A percentile compares a stretch with the other conserved stretches of the same genome.
These are phyloP conservation scores for Xylaria sp. DNA, from an alignment of 2,329 filamentous ascomycete species.

Conservation along the genomic window DNA sequence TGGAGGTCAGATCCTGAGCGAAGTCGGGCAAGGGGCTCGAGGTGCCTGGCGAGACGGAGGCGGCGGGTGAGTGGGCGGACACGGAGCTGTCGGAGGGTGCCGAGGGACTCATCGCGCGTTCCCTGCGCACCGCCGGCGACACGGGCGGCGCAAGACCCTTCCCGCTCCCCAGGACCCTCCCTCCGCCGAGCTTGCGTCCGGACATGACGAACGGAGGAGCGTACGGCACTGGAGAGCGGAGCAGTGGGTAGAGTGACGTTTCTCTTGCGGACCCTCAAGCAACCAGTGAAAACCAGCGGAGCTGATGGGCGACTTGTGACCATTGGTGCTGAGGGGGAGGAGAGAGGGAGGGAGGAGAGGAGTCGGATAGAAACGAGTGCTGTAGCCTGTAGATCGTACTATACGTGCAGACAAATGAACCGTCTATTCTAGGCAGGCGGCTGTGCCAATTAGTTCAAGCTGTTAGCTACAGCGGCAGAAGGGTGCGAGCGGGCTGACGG, in stretches of 20 bases:
- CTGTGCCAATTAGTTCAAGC: not conserved
- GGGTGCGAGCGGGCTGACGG: not conserved
- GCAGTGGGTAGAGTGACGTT: not conserved
- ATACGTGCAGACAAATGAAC: not conserved
- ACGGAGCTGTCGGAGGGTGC: constrained; percentile 76
- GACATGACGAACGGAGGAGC: constrained; percentile 68
- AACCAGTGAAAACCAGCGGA: not conserved
- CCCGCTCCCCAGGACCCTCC: constrained; percentile 88
- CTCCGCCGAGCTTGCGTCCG: constrained; percentile 87
- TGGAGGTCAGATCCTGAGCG: constrained; percentile 81
- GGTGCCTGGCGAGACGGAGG: constrained; percentile 54
- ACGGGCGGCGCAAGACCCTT: constrained; percentile 78
- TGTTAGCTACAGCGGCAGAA: not conserved
- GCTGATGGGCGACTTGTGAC: not conserved
- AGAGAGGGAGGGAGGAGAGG: not conserved
- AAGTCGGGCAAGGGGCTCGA: constrained; percentile 74
- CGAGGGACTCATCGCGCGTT: constrained; percentile 60
- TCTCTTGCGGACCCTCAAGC: not conserved
- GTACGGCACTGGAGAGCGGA: constrained; percentile 24
- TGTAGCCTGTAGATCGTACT: not conserved
- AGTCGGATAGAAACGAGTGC: not conserved
- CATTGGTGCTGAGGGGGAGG: not conserved
- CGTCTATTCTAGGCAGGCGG: not conserved
- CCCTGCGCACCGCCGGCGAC: constrained; percentile 54
- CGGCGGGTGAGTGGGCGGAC: constrained; percentile 76